These are phyloP conservation scores for Leishmania guyanensis DNA, from an alignment of 208 protist species.

Conservation along the genomic window DNA sequence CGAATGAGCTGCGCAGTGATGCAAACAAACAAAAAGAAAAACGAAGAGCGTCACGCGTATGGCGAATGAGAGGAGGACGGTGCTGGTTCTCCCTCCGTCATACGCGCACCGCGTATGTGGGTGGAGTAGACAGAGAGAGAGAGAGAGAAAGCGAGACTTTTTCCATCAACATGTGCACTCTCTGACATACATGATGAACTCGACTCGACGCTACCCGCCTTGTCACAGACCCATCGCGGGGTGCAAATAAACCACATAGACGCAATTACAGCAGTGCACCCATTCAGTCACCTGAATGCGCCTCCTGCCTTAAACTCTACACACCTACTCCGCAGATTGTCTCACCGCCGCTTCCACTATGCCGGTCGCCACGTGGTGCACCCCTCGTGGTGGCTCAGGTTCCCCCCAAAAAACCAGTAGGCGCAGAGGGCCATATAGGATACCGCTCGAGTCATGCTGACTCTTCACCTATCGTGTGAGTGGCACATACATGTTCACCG, in stretches of 20 bases:
- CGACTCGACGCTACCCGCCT: not conserved
- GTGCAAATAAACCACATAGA: not conserved
- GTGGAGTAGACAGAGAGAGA: not conserved
- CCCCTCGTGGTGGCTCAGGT: not conserved
- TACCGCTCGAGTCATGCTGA: not conserved
- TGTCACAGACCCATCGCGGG: not conserved
- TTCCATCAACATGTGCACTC: not conserved
- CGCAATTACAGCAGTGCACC: not conserved
- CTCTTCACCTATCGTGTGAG: too few species aligned
- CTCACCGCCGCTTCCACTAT: not conserved
- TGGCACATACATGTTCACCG: not conserved
- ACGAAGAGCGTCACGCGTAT: not conserved
- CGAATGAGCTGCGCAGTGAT: not conserved
- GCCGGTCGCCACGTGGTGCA: not conserved
- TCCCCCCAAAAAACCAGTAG: not conserved
- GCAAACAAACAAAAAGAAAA: not conserved
- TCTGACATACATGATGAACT: not conserved
- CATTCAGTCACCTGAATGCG: not conserved
- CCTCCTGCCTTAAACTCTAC: not conserved
- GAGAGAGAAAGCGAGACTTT: not conserved
- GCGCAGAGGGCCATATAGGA: not conserved
- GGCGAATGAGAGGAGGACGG: not conserved
- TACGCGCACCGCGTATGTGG: not conserved
- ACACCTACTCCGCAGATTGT: not conserved
- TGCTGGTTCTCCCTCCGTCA: not conserved